Percentiles rank a stretch among this genome's conserved stretches.
Evolutionary conservation across 768 basidiomycete species (phyloP).

Genomic region (Chiua virens): DNA sequence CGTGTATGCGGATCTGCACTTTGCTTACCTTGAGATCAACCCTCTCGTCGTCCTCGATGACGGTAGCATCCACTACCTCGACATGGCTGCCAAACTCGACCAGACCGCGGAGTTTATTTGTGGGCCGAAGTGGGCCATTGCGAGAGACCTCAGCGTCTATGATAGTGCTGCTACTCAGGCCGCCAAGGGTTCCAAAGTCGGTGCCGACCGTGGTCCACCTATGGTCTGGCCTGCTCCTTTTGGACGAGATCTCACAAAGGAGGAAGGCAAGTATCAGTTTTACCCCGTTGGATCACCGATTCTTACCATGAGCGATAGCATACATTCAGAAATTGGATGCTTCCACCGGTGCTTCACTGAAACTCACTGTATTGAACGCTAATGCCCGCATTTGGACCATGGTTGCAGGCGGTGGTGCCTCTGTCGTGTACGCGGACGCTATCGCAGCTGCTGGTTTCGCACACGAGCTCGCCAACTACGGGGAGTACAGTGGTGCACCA

Average conservation of each 20-base stretch:
- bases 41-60: slow-evolving; percentile 93
- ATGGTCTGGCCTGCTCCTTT: slow-evolving; percentile 98
- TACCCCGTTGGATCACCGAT: background rate
- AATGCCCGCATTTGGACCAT: slow-evolving; percentile 99
- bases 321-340: slow-evolving; percentile 98
- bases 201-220: slow-evolving; percentile 93
- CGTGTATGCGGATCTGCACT: slow-evolving; percentile 98
- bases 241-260: slow-evolving; percentile 96
- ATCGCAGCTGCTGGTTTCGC: slow-evolving; percentile 93
- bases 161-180: slow-evolving; percentile 41
- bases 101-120: slow-evolving; percentile 98
- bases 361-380: slow-evolving; percentile 93
- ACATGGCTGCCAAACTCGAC: slow-evolving; percentile 99
- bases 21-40: slow-evolving; percentile 99
- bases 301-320: slow-evolving; percentile 39
- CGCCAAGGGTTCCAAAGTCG: slow-evolving; percentile 49
- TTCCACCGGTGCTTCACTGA: slow-evolving; percentile 96
- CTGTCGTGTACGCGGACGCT: slow-evolving; percentile 69
- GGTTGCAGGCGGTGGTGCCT: slow-evolving; percentile 96
- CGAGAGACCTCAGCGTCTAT: slow-evolving; percentile 82
- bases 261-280: slow-evolving; percentile 50
- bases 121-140: slow-evolving; percentile 98
- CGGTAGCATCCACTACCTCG: slow-evolving; percentile 85
- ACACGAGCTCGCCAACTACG: slow-evolving; percentile 98
- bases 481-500: slow-evolving; percentile 98